Evolutionary conservation across 2,329 filamentous ascomycete species (phyloP).

Genomic region (Aquanectria penicillioides): DNA sequence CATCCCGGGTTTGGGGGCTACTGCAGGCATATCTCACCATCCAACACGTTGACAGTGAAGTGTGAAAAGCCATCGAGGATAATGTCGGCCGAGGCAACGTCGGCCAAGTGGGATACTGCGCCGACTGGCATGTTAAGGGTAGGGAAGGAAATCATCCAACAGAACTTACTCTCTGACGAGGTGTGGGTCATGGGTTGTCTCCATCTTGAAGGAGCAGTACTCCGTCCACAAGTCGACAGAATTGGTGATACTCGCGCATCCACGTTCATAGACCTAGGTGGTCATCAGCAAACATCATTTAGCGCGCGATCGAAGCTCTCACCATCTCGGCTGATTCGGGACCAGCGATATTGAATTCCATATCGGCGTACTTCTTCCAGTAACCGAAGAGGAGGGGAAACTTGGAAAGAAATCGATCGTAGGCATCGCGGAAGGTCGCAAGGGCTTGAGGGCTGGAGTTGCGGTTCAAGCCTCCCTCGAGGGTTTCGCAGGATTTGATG

Average conservation of each 20-base stretch:
- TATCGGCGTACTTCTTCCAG: constrained; percentile 99
- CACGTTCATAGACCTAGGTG: constrained; percentile 89
- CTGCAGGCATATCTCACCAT: constrained; percentile 79
- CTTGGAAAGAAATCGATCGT: constrained; percentile 92
- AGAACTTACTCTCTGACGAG: constrained; percentile 99
- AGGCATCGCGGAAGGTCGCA: constrained; percentile 84
- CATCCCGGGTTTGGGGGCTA: constrained; percentile 66
- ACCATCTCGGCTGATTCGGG: constrained; percentile 98
- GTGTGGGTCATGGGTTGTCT: constrained; percentile 93
- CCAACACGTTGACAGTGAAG: constrained; percentile 51
- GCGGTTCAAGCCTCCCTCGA: constrained; percentile 93
- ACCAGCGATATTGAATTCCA: constrained; percentile 96
- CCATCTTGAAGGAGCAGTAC: constrained; percentile 97
- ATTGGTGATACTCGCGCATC: constrained; percentile 89
- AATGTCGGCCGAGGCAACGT: constrained; percentile 53
- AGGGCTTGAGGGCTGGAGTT: constrained; percentile 97
- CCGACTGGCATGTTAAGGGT: constrained; percentile 68
- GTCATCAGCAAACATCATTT: constrained; percentile 21
- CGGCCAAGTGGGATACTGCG: constrained; percentile 54
- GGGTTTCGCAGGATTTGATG: constrained; percentile 80
- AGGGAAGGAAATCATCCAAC: constrained; percentile 72
- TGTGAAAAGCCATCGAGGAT: constrained; percentile 48
- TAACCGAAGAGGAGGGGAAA: constrained; percentile 97
- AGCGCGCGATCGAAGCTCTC: constrained; percentile 41
- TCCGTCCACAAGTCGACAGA: constrained; percentile 98